Percentiles rank a stretch among this genome's conserved stretches.
phyloP scores from a whole-genome alignment of 768 basidiomycete genomes.

The Mrakia blollopis region DNA sequence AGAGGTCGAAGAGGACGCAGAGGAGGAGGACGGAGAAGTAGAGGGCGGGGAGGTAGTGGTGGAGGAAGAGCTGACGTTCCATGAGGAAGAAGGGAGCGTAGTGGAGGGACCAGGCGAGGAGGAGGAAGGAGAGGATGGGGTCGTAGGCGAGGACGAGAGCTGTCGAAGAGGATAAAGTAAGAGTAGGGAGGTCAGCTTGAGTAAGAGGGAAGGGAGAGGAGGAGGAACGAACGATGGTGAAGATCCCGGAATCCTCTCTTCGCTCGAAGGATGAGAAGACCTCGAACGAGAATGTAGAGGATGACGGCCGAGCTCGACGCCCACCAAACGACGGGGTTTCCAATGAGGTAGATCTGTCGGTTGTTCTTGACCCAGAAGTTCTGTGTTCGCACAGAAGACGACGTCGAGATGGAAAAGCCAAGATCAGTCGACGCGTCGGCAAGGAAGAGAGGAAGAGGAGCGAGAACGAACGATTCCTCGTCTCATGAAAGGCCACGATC shows the following conservation, averaged over 20 bases:
- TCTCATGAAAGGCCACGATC: conserved; percentile 79
- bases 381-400: conserved; percentile 45
- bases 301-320: conserved; percentile 66
- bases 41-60: conserved; percentile 97
- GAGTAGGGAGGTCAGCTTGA: neutral
- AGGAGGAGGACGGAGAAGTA: conserved; percentile 62
- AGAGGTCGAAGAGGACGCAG: conserved; percentile 74
- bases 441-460: neutral
- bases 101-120: conserved; percentile 85
- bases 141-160: conserved; percentile 91
- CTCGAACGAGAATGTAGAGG: conserved; percentile 64
- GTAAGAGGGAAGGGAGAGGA: neutral
- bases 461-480: conserved; percentile 80
- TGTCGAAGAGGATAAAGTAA: conserved; percentile 41
- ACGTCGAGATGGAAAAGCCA: neutral
- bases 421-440: neutral
- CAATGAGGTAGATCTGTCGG: conserved; percentile 88
- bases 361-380: conserved; percentile 99
- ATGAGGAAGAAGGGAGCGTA: conserved; percentile 97
- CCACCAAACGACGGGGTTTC: conserved; percentile 94
- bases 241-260: conserved; percentile 90
- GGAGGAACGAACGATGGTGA: conserved; percentile 65
- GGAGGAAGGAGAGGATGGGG: conserved; percentile 79
- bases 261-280: conserved; percentile 74
- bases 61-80: conserved; percentile 92